Conservation (phyloP, 805 yeast genomes). For the Torulaspora franciscae region DNA sequence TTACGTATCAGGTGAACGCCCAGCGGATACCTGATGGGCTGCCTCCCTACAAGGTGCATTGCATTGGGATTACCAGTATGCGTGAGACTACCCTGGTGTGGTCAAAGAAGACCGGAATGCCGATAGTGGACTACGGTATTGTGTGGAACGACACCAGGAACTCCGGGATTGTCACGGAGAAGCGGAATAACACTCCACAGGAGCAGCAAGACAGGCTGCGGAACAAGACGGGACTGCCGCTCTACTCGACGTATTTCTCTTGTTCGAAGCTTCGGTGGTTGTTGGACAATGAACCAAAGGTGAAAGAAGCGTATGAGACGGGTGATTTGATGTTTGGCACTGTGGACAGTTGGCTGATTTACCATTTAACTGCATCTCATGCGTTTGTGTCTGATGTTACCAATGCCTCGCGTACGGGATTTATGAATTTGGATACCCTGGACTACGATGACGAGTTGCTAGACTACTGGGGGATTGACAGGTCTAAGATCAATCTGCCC, state of each 20-base stretch:
- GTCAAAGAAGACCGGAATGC: constrained; percentile 77
- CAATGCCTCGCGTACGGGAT: constrained; percentile 86
- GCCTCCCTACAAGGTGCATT: constrained; percentile 56
- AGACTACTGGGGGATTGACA: constrained; percentile 75
- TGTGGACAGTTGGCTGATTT: constrained; percentile 89
- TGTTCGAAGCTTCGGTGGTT: constrained; percentile 89
- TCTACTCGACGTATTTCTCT: constrained; percentile 79
- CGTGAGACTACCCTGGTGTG: constrained; percentile 90
- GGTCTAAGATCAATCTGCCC: constrained; percentile 60
- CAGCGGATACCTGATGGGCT: constrained; percentile 41
- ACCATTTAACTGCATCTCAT: constrained; percentile 68
- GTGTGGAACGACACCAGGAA: constrained; percentile 97
- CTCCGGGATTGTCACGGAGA: constrained; percentile 58
- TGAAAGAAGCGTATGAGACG: constrained; percentile 60
- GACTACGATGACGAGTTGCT: constrained; percentile 74
- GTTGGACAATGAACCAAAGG: constrained; percentile 67
- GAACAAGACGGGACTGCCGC: constrained; percentile 74
- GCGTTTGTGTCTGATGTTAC: constrained; percentile 80
- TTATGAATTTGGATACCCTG: constrained; percentile 73
- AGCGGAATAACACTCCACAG: constrained; percentile 49
- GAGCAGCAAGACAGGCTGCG: constrained; percentile 55
- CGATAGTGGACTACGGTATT: constrained; percentile 75
- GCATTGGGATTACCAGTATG: constrained; percentile 91
- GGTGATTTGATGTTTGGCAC: constrained; percentile 90
- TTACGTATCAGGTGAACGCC: constrained; percentile 53